Evolutionary conservation across 768 basidiomycete genomes (phyloP), one percentile per base, ranked within the genome.

Genomic region (Boletus sensibilis): DNA sequence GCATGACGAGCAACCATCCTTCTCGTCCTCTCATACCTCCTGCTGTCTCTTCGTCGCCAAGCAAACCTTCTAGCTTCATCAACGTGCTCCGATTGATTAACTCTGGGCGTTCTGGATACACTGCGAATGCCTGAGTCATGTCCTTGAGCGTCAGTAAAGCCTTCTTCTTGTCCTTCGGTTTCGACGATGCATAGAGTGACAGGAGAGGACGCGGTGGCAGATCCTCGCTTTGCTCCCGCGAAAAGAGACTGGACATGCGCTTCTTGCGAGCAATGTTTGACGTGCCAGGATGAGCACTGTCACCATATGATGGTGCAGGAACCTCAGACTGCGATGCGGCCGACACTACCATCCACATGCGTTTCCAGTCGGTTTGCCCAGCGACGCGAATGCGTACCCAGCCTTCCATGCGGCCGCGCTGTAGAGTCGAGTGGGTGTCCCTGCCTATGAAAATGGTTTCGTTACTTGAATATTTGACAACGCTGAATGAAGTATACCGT

Each of bases 341-440:
- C 57, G 76, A 77, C 6, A 97, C 75, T 7, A 87, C 82, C 78
- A 92, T 83, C 90, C 92, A 98, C 43, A 94, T 79, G 40, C 85
- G 82, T 70, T 94, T 94, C 96, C 96, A 98, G 62, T 97, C 94
- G 0, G 92, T 94, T 64, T 94, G 93, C n/a, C 96, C 95, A n/a
- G 94, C 89, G 38, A 98, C 79, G 43, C 96, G 87, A 44, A 94
- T 81, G 62, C 88, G 83, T 18, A 93, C 88, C 90, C 91, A 94
- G 1, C 95, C 96, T 70, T 98, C 95, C 78, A 94, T 82, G 56
- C 82, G 81, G 10, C 91, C 88, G 45, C 82, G 81, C 12, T 82
- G 70, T 3, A 95, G 79, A 9, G 88, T 84, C 3, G 84, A 79
- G 10, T 80, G 83, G 2, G 84, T 77, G 29, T 81, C 81, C 41